Evolutionary conservation across 192 early-diverging fungal species (phyloP).

Genomic region (Spizellomyces punctatus): DNA sequence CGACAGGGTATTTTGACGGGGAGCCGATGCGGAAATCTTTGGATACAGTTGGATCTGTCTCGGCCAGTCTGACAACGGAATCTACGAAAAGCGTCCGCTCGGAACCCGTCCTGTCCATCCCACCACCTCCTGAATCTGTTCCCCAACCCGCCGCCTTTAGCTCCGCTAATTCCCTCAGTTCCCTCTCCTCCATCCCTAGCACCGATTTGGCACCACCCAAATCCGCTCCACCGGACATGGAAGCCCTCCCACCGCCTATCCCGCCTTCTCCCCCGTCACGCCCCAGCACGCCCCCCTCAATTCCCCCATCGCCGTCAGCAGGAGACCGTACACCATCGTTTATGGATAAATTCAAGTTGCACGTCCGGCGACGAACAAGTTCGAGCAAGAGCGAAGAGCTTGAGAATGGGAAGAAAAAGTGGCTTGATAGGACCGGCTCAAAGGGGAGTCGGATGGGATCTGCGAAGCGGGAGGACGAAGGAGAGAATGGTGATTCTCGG

Average conservation of each 20-base stretch:
- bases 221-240: background rate
- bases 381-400: constrained; percentile 17
- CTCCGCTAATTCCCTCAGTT: no score
- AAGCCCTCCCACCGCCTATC: background rate
- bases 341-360: constrained; percentile 16
- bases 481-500: background rate
- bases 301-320: background rate
- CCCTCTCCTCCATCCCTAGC: no score
- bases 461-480: constrained; percentile 1
- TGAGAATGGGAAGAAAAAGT: constrained; percentile 6
- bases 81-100: no score
- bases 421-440: background rate
- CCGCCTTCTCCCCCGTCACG: no score
- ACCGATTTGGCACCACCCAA: background rate
- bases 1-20: background rate
- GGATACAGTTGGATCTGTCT: no score
- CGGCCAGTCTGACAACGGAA: no score
- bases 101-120: no score
- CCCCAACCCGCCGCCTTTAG: no score
- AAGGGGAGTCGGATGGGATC: background rate
- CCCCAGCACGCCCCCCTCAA: background rate
- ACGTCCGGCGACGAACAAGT: constrained; percentile 22
- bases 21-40: no score
- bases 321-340: constrained; percentile 24
- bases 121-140: no score